Base-by-base conservation (phyloP, 2,329 filamentous ascomycete species). In the Rhinocladiella mackenziei region DNA sequence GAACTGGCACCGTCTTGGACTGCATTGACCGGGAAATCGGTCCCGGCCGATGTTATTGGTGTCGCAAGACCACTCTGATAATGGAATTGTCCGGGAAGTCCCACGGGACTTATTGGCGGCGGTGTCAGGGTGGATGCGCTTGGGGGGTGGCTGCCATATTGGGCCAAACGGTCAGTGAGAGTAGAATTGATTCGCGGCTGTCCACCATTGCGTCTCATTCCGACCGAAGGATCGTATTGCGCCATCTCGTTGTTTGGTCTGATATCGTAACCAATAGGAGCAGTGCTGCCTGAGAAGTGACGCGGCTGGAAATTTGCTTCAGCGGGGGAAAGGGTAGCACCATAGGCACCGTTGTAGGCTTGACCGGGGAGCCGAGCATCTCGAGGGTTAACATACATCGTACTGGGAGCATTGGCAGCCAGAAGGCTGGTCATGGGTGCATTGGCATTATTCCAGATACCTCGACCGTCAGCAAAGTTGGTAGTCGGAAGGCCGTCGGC, bases 401-500 rank as follows among this genome's bases (percentile, higher is more conserved):
- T 23, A 13, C 22, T 40, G 43, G 46, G 22, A 29, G 45, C 14
- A 36, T 56, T 55, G 22, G 45, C 43, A 43, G 36, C 19, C 43
- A 45, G 18, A 17, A 50, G 17, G 15, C 48, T 41, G 11, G 50
- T 39, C 50, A 50, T 45, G 17, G 50, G 42, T 15, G 39, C 26
- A n/a, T 46, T 31, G 17, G 48, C n/a, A 33, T 56, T 54, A 53
- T 57, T 47, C 60, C 61, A 57, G 59, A 62, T 49, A 41, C 47
- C 62, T 35, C 65, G 60, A 45, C 62, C 52, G 51, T 62, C 60
- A 19, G 30, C 37, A 38, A 67, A 72, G n/a, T 60, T 62, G 23
- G 63, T 65, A 22, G 62, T 60, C 25, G 67, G 65, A 39, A 70
- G 50, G 14, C 61, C 59, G 30, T 73, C 70, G 65, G 70, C 20